Percentiles rank a stretch among this genome's conserved stretches.
These are phyloP conservation scores for Metarhizium humberi DNA, from an alignment of 2,329 filamentous ascomycete genomes.

Conservation along the genomic window DNA sequence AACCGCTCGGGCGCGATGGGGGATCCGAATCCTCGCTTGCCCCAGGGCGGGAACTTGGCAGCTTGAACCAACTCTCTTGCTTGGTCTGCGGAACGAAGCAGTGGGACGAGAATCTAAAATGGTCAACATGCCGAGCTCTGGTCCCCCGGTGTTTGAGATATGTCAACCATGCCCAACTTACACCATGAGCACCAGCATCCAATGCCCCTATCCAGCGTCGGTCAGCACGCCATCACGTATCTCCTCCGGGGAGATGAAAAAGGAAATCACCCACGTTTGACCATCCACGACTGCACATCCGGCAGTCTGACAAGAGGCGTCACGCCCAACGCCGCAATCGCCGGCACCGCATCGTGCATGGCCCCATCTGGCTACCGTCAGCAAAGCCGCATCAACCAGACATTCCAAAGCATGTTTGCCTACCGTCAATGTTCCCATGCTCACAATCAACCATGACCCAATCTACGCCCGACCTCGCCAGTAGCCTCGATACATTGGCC, in stretches of 20 bases:
- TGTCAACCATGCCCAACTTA: slow-evolving; percentile 20
- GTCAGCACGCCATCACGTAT: background rate
- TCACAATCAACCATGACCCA: slow-evolving; percentile 55
- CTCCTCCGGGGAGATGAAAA: background rate
- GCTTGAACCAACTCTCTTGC: slow-evolving; percentile 34
- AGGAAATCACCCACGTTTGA: slow-evolving; percentile 27
- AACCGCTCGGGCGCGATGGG: slow-evolving; percentile 35
- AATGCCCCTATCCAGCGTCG: slow-evolving; percentile 27
- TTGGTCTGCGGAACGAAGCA: slow-evolving; percentile 33
- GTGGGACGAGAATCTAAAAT: slow-evolving; percentile 35
- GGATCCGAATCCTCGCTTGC: slow-evolving; percentile 39
- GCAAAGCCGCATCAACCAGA: background rate
- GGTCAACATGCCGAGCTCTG: slow-evolving; percentile 8
- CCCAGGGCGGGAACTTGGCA: slow-evolving; percentile 41
- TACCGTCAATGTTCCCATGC: slow-evolving; percentile 42
- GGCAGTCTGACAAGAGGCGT: slow-evolving; percentile 41
- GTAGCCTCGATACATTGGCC: slow-evolving; percentile 45
- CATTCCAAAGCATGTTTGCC: background rate
- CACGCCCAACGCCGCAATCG: slow-evolving; percentile 36
- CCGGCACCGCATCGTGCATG: slow-evolving; percentile 46
- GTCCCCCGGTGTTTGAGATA: background rate
- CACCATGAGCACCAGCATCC: slow-evolving; percentile 39
- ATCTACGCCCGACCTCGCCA: slow-evolving; percentile 54
- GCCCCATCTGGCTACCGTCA: slow-evolving; percentile 26
- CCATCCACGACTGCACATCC: slow-evolving; percentile 36